Evolutionary conservation across 257 asterid species (phyloP).

Genomic region (Solanum pinnatisectum): DNA sequence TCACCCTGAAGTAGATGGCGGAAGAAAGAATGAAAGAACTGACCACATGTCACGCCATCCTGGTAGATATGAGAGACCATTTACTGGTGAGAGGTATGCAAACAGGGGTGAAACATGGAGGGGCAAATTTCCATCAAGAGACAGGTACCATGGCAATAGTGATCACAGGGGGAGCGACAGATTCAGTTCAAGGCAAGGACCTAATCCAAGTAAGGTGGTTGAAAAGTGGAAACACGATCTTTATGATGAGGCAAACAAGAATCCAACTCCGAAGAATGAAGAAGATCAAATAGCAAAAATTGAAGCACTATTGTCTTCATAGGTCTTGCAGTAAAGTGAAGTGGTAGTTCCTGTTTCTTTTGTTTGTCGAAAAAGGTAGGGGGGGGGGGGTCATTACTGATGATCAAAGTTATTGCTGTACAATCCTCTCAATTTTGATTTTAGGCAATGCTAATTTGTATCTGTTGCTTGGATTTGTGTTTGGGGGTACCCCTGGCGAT

Average conservation of each 20-base stretch:
- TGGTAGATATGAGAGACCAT: constrained; percentile 34
- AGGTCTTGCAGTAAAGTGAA: neutral
- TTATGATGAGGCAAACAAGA: constrained; percentile 54
- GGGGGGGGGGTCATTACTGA: neutral
- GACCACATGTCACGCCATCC: constrained; percentile 16
- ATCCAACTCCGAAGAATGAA: constrained; percentile 75
- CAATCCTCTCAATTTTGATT: neutral
- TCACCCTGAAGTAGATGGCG: constrained; percentile 20
- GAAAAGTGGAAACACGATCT: constrained; percentile 97
- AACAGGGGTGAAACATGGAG: constrained; percentile 32
- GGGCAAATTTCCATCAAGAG: constrained; percentile 44
- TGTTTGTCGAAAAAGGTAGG: neutral
- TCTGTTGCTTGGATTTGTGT: neutral
- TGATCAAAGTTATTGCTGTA: neutral
- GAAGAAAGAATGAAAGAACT: constrained; percentile 35
- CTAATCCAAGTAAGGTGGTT: constrained; percentile 36
- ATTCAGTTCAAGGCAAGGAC: constrained; percentile 30
- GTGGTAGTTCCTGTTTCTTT: neutral
- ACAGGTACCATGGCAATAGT: constrained; percentile 12
- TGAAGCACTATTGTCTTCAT: constrained; percentile 70
- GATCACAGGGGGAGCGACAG: constrained; percentile 43
- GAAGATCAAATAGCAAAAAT: constrained; percentile 80
- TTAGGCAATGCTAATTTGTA: neutral
- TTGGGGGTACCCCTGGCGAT: neutral
- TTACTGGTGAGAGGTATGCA: constrained; percentile 34